Evolutionary conservation across 23 red algal genomes (phyloP).

Genomic region (Pyropia yezoensis): DNA sequence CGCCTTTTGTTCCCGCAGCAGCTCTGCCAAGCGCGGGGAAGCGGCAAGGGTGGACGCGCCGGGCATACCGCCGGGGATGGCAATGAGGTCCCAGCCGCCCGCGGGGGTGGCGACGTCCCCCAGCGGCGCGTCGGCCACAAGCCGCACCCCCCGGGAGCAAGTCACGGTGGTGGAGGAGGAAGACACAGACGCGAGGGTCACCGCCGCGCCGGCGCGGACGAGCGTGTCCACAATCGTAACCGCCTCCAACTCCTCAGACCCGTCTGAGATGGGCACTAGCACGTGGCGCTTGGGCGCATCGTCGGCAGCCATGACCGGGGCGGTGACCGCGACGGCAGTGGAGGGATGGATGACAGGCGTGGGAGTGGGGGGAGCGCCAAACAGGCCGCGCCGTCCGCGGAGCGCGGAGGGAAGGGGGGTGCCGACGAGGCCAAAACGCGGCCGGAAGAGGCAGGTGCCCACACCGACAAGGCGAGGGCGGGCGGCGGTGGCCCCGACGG

Average conservation of each 20-base stretch:
- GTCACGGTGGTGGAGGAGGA: conserved; percentile 39
- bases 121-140: conserved; percentile 66
- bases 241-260: conserved; percentile 91
- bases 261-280: conserved; percentile 71
- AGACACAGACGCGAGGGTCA: conserved; percentile 88
- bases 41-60: conserved; percentile 78
- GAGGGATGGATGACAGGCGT: too few relatives aligned
- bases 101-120: conserved; percentile 13
- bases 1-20: conserved; percentile 40
- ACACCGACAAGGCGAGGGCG: too few relatives aligned
- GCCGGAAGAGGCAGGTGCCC: too few relatives aligned
- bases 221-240: conserved; percentile 73
- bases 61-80: conserved; percentile 81
- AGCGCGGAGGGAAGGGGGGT: too few relatives aligned
- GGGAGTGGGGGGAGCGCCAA: too few relatives aligned
- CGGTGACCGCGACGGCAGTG: too few relatives aligned
- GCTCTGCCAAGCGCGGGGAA: conserved; percentile 13
- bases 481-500: too few relatives aligned
- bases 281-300: conserved; percentile 18
- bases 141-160: conserved; percentile 68
- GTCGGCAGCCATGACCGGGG: too few relatives aligned
- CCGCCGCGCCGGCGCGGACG: conserved; percentile 77
- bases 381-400: too few relatives aligned
- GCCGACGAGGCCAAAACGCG: too few relatives aligned
- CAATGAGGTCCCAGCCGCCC: conserved; percentile 41